These are phyloP conservation scores for Spergularia azorica DNA, from an alignment of 179 eudicot species.

Conservation along the genomic window DNA sequence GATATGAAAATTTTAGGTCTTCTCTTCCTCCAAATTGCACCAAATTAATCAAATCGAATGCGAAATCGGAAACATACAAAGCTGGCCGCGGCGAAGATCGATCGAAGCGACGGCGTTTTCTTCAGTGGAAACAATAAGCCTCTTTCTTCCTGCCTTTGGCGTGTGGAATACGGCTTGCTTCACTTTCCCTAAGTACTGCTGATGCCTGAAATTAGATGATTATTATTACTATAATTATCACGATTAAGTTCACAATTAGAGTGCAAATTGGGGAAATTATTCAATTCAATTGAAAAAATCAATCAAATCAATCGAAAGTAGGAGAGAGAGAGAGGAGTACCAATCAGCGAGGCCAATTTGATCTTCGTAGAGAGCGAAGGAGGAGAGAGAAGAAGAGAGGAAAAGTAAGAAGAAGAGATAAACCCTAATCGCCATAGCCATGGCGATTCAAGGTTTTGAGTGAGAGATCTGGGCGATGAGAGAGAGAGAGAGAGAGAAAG, in stretches of 20 bases:
- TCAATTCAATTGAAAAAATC: not conserved
- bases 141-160: slow-evolving; percentile 93
- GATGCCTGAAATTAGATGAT: slow-evolving; percentile 60
- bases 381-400: slow-evolving; percentile 38
- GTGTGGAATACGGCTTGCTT: slow-evolving; percentile 93
- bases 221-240: not conserved
- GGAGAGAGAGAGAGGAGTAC: slow-evolving; percentile 33
- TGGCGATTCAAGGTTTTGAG: slow-evolving; percentile 35
- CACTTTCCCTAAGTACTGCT: slow-evolving; percentile 89
- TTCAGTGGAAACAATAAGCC: slow-evolving; percentile 87
- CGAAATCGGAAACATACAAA: slow-evolving; percentile 49
- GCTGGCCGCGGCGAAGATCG: slow-evolving; percentile 96
- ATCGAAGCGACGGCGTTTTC: slow-evolving; percentile 88
- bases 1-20: not conserved
- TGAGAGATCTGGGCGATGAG: slow-evolving; percentile 16
- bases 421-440: slow-evolving; percentile 84
- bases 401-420: slow-evolving; percentile 39
- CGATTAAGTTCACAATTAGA: not conserved
- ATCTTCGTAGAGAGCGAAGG: slow-evolving; percentile 77
- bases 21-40: not conserved
- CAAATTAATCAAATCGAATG: not conserved
- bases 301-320: slow-evolving; percentile 5
- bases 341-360: slow-evolving; percentile 98
- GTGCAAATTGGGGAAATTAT: not conserved
- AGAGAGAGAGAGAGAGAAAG: no score